Evolutionary conservation across 192 early-diverging fungal species (phyloP), one percentile per base, ranked within the genome.

Genomic region (Coemansia sp.): DNA sequence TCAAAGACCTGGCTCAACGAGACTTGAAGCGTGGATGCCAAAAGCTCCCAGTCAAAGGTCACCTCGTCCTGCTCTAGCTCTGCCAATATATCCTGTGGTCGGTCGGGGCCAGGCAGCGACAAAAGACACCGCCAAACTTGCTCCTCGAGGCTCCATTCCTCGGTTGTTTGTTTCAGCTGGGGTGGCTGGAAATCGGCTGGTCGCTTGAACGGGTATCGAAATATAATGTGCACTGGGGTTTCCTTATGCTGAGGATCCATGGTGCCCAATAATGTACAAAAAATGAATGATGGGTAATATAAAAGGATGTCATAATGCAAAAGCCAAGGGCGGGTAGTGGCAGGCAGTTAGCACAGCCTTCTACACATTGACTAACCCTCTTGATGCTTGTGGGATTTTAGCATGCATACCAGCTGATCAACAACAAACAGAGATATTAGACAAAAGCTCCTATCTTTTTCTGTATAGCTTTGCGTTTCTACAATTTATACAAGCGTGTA

Each of bases 21-120:
- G 2, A 75, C 73, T 1, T 67, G 31, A 7, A 81, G 57, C 0
- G 66, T 72, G 0, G 35, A 23, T 0, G 78, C 78, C 39, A 81
- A 45, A 12, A 75, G 67, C 29, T 75, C 78, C 78, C 78, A 81
- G 60, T 81, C 78, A 69, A 81, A 81, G 12, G 78, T 81, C 48
- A 81, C 78, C 28, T 81, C 64, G 70, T 81, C 78, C 4, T 75
- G 64, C 63, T 81, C 78, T 6, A 81, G 63, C 64, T 81, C 78
- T 0, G 72, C 78, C 30, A 81, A 29, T 58, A 81, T 75, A 52
- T 72, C 78, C 2, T 61, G 33, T 8, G 78, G 78, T 10, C 25
- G 30, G 70, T 68, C 72, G 7, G 66, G 70, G 1, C 78, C 72
- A 1, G 69, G 73, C 2, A 70, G 46, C 18, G 66, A 53, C 28